Evolutionary conservation across 2,329 filamentous ascomycete genomes (phyloP).

Genomic region (Epichloe festucae): DNA sequence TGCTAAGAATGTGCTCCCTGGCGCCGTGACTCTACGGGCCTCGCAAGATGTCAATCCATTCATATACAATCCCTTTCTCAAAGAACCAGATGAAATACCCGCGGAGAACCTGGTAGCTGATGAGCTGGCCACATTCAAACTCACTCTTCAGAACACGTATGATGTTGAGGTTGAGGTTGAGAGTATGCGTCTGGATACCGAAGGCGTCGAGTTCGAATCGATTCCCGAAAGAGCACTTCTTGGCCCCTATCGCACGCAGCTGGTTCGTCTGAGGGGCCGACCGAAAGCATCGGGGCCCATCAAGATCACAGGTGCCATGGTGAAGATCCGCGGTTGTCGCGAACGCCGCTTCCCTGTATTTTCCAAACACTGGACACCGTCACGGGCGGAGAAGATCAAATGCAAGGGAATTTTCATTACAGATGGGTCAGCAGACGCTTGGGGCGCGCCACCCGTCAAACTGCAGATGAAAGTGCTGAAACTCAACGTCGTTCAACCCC

Average conservation of each 20-base stretch:
- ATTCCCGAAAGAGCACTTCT: conserved; percentile 52
- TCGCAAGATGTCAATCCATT: conserved; percentile 67
- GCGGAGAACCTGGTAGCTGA: conserved; percentile 64
- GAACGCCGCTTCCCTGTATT: conserved; percentile 80
- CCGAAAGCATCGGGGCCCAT: conserved; percentile 55
- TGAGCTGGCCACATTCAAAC: conserved; percentile 63
- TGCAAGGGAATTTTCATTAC: conserved; percentile 52
- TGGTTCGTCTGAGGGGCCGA: conserved; percentile 56
- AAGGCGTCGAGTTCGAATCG: conserved; percentile 61
- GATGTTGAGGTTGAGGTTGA: conserved; percentile 89
- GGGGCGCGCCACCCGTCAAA: conserved; percentile 23
- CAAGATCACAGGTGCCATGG: conserved; percentile 62
- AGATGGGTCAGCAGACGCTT: conserved; percentile 28
- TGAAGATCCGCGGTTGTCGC: conserved; percentile 71
- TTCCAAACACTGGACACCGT: conserved; percentile 58
- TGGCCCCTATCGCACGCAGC: conserved; percentile 72
- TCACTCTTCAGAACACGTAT: conserved; percentile 87
- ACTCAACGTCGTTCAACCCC: conserved; percentile 64
- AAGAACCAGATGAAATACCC: conserved; percentile 45
- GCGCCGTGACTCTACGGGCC: conserved; percentile 33
- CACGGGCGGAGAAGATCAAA: conserved; percentile 62
- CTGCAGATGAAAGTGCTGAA: conserved; percentile 40
- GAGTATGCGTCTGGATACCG: conserved; percentile 59
- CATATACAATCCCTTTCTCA: conserved; percentile 87
- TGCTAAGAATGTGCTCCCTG: conserved; percentile 39